Evolutionary conservation across 805 yeast genomes (phyloP).

Genomic region (Starmerella riodocensis): DNA sequence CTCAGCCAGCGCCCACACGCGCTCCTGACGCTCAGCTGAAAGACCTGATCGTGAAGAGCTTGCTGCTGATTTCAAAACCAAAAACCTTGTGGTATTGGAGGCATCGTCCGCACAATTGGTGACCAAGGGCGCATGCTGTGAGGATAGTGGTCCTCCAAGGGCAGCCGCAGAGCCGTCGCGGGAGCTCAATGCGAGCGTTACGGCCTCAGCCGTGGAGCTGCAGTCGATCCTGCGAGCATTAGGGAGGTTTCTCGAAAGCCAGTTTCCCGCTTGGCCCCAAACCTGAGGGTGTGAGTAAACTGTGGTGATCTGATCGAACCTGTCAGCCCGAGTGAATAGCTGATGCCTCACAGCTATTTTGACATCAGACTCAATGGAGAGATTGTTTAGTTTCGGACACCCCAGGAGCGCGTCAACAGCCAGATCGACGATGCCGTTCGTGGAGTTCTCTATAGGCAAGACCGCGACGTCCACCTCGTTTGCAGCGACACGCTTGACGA

Average conservation of each 20-base stretch:
- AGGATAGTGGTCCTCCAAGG: conserved; percentile 51
- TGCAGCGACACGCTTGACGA: conserved; percentile 43
- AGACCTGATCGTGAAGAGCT: too few species aligned
- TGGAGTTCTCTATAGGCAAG: conserved; percentile 86
- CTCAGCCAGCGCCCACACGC: too few species aligned
- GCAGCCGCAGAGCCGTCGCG: conserved; percentile 63
- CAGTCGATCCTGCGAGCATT: conserved; percentile 45
- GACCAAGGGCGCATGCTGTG: conserved; percentile 42
- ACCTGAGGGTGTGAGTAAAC: conserved; percentile 94
- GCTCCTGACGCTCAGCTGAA: too few species aligned
- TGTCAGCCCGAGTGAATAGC: conserved; percentile 35
- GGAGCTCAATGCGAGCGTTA: conserved; percentile 41
- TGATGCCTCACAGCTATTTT: conserved; percentile 75
- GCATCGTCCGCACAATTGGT: conserved; percentile 54
- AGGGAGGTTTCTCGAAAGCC: conserved; percentile 32
- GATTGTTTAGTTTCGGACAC: conserved; percentile 21
- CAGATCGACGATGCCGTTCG: conserved; percentile 84
- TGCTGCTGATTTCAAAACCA: conserved; percentile 38
- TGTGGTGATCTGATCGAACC: conserved; percentile 35
- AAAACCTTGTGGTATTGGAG: conserved; percentile 75
- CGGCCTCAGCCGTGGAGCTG: conserved; percentile 76
- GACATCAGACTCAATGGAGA: conserved; percentile 60
- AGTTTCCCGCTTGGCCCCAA: conserved; percentile 78
- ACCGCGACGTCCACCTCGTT: conserved; percentile 52
- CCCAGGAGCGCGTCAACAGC: conserved; percentile 64